These are phyloP conservation scores for Aspergillus egyptiacus DNA, from an alignment of 495 filamentous ascomycete species.

Conservation along the genomic window DNA sequence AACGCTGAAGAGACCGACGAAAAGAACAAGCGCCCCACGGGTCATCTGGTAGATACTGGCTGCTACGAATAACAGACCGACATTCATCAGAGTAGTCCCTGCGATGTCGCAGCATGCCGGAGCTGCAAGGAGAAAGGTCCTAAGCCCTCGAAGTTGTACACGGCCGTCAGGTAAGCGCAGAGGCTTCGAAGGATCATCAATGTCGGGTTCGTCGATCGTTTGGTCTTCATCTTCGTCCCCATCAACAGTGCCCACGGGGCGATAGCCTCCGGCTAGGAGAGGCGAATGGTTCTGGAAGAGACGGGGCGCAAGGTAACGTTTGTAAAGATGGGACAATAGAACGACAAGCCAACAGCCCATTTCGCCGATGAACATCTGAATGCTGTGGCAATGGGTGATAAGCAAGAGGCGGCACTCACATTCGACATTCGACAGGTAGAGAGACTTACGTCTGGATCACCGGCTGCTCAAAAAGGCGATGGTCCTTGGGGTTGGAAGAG, in stretches of 20 bases:
- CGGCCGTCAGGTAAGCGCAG: conserved; percentile 40
- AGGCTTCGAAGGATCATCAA: conserved; percentile 47
- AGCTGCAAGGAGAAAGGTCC: conserved; percentile 69
- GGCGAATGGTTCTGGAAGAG: conserved; percentile 32
- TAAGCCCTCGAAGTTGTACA: conserved; percentile 61
- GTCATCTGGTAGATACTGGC: conserved; percentile 99
- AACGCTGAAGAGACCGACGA: conserved; percentile 93
- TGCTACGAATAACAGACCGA: conserved; percentile 85
- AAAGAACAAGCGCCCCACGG: conserved; percentile 84
- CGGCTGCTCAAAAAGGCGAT: conserved; percentile 81
- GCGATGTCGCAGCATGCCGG: conserved; percentile 91
- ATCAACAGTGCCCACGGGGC: conserved; percentile 48
- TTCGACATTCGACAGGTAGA: not conserved
- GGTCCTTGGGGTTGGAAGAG: conserved; percentile 55
- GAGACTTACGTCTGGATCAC: conserved; percentile 77
- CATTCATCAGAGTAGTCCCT: conserved; percentile 95
- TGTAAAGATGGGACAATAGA: conserved; percentile 56
- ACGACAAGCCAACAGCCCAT: conserved; percentile 90
- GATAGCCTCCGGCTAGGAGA: conserved; percentile 56
- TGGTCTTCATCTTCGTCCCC: conserved; percentile 43
- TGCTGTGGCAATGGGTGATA: conserved; percentile 28
- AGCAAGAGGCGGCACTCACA: not conserved
- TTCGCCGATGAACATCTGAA: conserved; percentile 92
- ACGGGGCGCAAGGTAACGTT: conserved; percentile 44
- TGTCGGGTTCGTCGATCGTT: conserved; percentile 24